Conservation (phyloP, 371 early-diverging fungal species). For the Parasitella parasitica region DNA sequence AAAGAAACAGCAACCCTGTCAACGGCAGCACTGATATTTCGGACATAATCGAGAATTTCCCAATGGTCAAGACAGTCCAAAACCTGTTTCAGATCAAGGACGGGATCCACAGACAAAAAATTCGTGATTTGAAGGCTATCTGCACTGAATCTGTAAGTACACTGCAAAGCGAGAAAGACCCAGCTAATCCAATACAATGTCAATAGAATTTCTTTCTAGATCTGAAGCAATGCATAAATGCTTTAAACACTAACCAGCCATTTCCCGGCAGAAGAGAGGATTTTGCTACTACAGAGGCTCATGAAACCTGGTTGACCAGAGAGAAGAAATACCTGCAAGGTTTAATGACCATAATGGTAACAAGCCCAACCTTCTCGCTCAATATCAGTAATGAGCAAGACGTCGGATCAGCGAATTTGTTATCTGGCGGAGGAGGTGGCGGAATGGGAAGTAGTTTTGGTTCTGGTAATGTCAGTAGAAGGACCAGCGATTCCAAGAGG, state of each 20-base stretch:
- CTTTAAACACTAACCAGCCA: constrained; percentile 45
- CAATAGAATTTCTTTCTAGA: constrained; percentile 43
- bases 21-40: constrained; percentile 22
- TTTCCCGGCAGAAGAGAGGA: constrained; percentile 53
- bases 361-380: constrained; percentile 41
- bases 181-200: background rate
- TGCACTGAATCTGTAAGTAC: constrained; percentile 49
- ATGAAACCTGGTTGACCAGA: constrained; percentile 48
- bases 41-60: constrained; percentile 40
- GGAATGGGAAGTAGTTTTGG: background rate
- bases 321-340: constrained; percentile 48
- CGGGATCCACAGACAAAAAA: constrained; percentile 37
- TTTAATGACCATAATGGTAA: constrained; percentile 47
- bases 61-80: constrained; percentile 46
- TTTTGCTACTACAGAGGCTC: constrained; percentile 40
- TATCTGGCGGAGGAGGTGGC: constrained; percentile 11
- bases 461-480: constrained; percentile 1
- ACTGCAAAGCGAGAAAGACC: background rate
- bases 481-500: constrained; percentile 9
- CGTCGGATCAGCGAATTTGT: constrained; percentile 35
- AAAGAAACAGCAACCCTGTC: constrained; percentile 5
- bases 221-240: constrained; percentile 48
- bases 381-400: constrained; percentile 35
- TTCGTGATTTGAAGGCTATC: constrained; percentile 40
- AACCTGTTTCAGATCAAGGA: constrained; percentile 43